Conservation (phyloP, 768 basidiomycete genomes). For the Tylopilus cervinicoccineus region DNA sequence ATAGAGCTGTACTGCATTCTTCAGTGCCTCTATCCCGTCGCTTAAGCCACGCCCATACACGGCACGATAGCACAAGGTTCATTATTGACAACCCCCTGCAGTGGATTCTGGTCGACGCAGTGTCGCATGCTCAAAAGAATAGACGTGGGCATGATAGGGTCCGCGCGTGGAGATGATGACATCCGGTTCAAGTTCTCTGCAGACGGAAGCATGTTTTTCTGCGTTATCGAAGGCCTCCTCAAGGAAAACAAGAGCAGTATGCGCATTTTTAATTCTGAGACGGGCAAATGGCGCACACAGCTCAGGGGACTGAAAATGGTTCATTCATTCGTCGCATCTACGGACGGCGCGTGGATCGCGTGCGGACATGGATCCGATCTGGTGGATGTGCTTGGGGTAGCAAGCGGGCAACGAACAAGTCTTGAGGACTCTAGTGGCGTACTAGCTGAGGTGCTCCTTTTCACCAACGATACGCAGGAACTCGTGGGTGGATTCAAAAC, state of each 20-base stretch:
- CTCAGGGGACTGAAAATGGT: constrained; percentile 11
- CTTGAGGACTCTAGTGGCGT: not conserved
- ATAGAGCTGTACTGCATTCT: no score
- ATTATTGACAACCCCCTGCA: not conserved
- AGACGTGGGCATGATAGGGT: constrained; percentile 2
- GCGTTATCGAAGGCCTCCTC: not conserved
- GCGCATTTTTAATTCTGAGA: constrained; percentile 8
- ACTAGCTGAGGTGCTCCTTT: constrained; percentile 4
- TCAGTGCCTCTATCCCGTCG: no score
- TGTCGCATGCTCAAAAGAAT: constrained; percentile 4
- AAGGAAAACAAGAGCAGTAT: constrained; percentile 8
- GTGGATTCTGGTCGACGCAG: constrained; percentile 8
- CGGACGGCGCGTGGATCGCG: constrained; percentile 5
- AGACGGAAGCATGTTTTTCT: constrained; percentile 9
- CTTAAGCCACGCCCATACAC: no score
- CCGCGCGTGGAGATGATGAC: not conserved
- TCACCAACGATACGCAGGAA: constrained; percentile 12
- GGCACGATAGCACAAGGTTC: constrained; percentile 12
- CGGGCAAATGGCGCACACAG: constrained; percentile 5
- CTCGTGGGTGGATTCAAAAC: constrained; percentile 19
- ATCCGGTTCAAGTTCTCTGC: constrained; percentile 10
- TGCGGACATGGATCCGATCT: constrained; percentile 5
- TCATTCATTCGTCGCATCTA: constrained; percentile 1
- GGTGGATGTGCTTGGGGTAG: constrained; percentile 4
- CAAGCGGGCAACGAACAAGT: not conserved